These are phyloP conservation scores for Quercus robur DNA, from an alignment of 306 rosid genomes.

Conservation along the genomic window DNA sequence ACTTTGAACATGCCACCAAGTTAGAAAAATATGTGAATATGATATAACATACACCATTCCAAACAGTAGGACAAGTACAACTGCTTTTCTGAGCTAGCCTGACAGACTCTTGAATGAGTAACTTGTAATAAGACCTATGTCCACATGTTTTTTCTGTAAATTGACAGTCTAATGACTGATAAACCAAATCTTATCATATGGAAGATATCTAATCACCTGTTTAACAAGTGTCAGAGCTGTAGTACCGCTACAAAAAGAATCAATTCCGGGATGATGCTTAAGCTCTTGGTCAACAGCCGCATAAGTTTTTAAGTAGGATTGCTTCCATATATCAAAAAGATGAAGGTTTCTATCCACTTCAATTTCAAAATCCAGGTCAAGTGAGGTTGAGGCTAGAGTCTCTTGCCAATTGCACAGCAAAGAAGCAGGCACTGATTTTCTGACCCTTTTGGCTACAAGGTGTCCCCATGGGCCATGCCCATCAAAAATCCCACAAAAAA, in stretches of 20 bases:
- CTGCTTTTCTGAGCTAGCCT: no score
- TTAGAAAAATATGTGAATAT: neutral
- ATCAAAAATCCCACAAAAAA: conserved; percentile 82
- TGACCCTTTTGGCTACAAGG: conserved; percentile 64
- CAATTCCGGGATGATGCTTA: conserved; percentile 51
- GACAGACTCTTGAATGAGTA: no score
- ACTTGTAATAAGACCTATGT: no score
- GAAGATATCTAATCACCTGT: conserved; percentile 43
- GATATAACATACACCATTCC: no score
- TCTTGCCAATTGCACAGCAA: conserved; percentile 69
- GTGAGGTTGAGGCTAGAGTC: conserved; percentile 48
- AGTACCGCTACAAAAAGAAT: conserved; percentile 69
- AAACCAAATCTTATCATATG: neutral
- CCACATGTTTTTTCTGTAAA: no score
- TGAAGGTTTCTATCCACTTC: conserved; percentile 45
- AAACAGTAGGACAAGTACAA: no score
- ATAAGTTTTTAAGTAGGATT: conserved; percentile 60
- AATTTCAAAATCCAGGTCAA: conserved; percentile 34
- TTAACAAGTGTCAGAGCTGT: conserved; percentile 80
- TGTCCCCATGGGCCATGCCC: conserved; percentile 97
- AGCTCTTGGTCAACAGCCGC: conserved; percentile 69
- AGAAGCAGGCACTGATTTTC: conserved; percentile 51
- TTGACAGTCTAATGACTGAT: no score
- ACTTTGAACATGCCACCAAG: neutral
- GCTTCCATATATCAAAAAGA: conserved; percentile 59